Evolutionary conservation across 1,284 basidiomycete species (phyloP), one percentile per base, ranked within the genome.

Genomic region (Chalciporus sp.): DNA sequence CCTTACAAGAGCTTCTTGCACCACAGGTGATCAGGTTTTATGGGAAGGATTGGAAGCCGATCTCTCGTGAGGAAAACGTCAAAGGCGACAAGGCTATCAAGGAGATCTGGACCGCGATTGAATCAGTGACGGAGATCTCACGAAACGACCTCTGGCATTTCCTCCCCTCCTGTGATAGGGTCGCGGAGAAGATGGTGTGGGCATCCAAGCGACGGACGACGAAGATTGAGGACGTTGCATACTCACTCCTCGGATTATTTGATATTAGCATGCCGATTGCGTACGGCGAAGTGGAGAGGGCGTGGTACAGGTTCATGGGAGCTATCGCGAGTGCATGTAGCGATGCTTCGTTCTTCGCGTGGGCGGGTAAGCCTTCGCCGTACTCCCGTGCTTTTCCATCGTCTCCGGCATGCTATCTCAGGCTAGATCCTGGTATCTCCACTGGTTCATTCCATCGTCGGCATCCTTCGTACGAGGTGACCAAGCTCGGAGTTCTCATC

Each of bases 1-100:
- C 58, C 2, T 16, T 65, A 3, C 61, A 62, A 17, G 63, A 65
- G 7, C 47, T 62, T 17, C 49, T 63, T 4, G n/a, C n/a, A n/a
- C n/a, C n/a, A n/a, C n/a, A n/a, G n/a, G n/a, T n/a, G n/a, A n/a
- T n/a, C n/a, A n/a, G n/a, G n/a, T n/a, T n/a, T n/a, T n/a, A n/a
- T n/a, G n/a, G n/a, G n/a, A 59, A 42, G 19, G 26, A 59, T 4
- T 63, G 63, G 61, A 19, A 28, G 11, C 61, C 61, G 1, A 55
- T 59, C n/a, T 51, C n/a, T 17, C 14, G 0, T 5, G 47, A 61
- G 42, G 41, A 10, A 19, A 46, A 23, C 11, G 1, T 20, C 10
- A 28, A 33, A 16, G 50, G 46, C 1, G 61, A 61, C 28, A 61
- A 63, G 45, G 56, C 55, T 7, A n/a, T 49, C 56, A 59, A 58